Base-by-base conservation (phyloP, 2,329 filamentous ascomycete species). In the Cladosporium sp. region DNA sequence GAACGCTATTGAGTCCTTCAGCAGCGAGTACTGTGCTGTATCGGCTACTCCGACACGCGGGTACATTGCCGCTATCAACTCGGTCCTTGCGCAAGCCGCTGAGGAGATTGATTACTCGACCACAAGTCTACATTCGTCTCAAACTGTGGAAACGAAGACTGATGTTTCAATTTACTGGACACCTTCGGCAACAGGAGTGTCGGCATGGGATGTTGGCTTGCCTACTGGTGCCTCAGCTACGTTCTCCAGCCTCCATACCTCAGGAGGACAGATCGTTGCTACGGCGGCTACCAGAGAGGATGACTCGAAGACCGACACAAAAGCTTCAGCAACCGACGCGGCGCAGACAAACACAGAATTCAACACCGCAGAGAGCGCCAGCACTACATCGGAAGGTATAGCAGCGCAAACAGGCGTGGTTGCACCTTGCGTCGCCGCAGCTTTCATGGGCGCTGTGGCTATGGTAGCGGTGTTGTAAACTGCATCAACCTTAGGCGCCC, bases 131-230 rank as follows among this genome's bases (percentile, higher is more conserved):
- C 43, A 25, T 16, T 21, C 36, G 1, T 3, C n/a, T 3, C 14
- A 59, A 5, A 14, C 39, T n/a, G 14, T 49, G 2, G 57, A 26
- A 10, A 46, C 6, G 2, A 5, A 25, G 36, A 60, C 58, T 8
- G 58, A 60, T 6, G 58, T 60, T 2, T 49, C 58, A 1, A 18
- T 49, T 5, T 60, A 60, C 39, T 60, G 8, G 23, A 60, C 58
- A 2, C 36, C 26, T n/a, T 49, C 58, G 7, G 58, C n/a, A 21
- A 48, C 39, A 14, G 39, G 58, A 1, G 28, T 4, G 5, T 25
- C 25, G 3, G 58, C 58, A 21, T 60, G 36, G 34, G 39, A 48
- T 48, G 25, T 48, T 5, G 26, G n/a, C 3, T 6, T 60, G 25
- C 39, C 58, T 8, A 60, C 58, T 39, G 36, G 57, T 11, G 5